phyloP scores from a whole-genome alignment of 1,139 yeast genomes.

The Arxiozyma slooffiae region DNA sequence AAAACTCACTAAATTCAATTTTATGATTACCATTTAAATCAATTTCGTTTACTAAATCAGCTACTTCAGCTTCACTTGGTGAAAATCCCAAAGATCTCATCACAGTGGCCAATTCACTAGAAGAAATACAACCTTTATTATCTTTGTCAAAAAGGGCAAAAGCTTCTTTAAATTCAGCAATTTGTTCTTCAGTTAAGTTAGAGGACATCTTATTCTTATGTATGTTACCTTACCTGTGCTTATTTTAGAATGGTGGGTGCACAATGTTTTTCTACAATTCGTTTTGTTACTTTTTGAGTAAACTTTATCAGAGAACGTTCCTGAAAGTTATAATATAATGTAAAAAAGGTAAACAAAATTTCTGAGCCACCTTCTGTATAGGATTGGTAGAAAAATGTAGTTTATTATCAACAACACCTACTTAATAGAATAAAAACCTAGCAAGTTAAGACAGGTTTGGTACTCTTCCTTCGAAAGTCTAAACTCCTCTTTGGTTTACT shows the following conservation, averaged over 20 bases:
- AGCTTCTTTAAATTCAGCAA: slow-evolving; percentile 95
- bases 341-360: too few species aligned
- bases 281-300: background rate
- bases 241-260: too few species aligned
- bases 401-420: background rate
- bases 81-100: slow-evolving; percentile 97
- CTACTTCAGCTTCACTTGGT: slow-evolving; percentile 90
- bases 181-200: slow-evolving; percentile 89
- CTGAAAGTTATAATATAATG: background rate
- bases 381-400: too few species aligned
- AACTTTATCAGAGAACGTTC: background rate
- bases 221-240: background rate
- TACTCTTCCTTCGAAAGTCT: background rate
- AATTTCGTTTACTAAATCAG: slow-evolving; percentile 93
- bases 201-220: slow-evolving; percentile 38
- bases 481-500: too few species aligned
- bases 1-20: slow-evolving; percentile 77
- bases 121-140: slow-evolving; percentile 91
- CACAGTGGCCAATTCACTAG: slow-evolving; percentile 92
- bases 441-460: background rate
- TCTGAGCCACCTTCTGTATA: background rate
- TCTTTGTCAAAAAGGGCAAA: slow-evolving; percentile 93
- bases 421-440: background rate
- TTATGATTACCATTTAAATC: slow-evolving; percentile 92
- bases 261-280: too few species aligned